Evolutionary conservation across 495 filamentous ascomycete species (phyloP), one percentile per base, ranked within the genome.

Genomic region (Talaromyces adpressus): DNA sequence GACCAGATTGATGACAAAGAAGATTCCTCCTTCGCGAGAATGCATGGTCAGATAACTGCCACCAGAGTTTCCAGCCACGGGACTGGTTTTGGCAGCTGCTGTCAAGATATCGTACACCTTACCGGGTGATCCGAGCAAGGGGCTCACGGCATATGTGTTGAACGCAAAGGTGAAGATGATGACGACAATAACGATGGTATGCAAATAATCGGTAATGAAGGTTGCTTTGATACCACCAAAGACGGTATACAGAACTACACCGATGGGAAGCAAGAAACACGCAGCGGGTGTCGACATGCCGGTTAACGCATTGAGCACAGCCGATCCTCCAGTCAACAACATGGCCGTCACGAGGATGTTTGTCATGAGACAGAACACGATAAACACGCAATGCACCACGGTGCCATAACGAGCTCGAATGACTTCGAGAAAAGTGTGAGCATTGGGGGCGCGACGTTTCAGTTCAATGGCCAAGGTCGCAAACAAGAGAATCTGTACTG

Each of bases 1-100:
- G 63, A 93, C 86, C 61, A 96, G 83, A 74, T 98, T 97, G 77
- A 98, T 98, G 58, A 98, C 85, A 80, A 96, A 97, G 82, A 98
- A 98, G 63, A 98, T 90, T 20, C 87, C 92, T 25, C 93, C 93
- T 68, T 96, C 86, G 65, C 85, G 86, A 12, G 89, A 92, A 56
- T 84, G 79, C 92, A 98, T 97, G 6, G 93, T 97, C 7, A 98
- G 74, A 67, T 97, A 97, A 68, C 87, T 91, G 30, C 93, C 93
- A 6, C 85, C 81, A 3, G 88, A 85, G 73, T 98, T 98, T 11
- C 93, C 93, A 0, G 82, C 84, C 14, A 98, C 91, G 0, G 93
- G 93, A 67, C 96, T 88, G 4, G 65, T 69, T 16, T 82, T 77
- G 5, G 90, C 84, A 20, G 91, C 92, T 62, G 84, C 77, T 1